A percentile compares a stretch with the other conserved stretches of the same genome.
phyloP scores from a whole-genome alignment of 2,329 filamentous ascomycete genomes.

The Sporothrix inflata region DNA sequence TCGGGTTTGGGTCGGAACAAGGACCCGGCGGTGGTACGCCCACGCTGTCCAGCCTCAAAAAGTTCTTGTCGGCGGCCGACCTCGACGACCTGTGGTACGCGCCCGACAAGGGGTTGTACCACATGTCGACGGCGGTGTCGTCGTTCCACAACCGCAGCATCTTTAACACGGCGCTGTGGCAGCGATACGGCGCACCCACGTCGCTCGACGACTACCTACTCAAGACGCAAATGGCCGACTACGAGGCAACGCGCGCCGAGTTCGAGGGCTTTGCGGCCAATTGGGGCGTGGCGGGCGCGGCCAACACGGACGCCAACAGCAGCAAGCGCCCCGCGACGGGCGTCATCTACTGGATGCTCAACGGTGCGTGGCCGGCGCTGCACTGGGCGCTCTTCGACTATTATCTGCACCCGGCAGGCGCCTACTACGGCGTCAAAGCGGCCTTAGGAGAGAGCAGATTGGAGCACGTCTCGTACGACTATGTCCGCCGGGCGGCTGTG shows the following conservation, averaged over 20 bases:
- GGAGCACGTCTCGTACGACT: conserved; percentile 62
- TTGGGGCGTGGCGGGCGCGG: conserved; percentile 47
- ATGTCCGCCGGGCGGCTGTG: conserved; percentile 50
- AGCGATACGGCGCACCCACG: conserved; percentile 55
- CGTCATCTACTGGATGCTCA: conserved; percentile 69
- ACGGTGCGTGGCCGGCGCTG: conserved; percentile 65
- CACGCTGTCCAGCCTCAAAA: conserved; percentile 55
- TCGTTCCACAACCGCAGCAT: conserved; percentile 59
- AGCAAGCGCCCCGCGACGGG: conserved; percentile 57
- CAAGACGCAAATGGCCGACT: conserved; percentile 66
- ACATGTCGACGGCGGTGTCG: conserved; percentile 61
- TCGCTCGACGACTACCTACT: conserved; percentile 61
- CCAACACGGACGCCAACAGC: background rate
- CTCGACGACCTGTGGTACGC: conserved; percentile 59
- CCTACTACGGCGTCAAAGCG: conserved; percentile 63
- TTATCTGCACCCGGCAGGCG: conserved; percentile 60
- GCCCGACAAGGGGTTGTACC: conserved; percentile 57
- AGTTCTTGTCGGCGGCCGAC: conserved; percentile 56
- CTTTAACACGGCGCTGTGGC: conserved; percentile 60
- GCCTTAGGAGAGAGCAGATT: conserved; percentile 39
- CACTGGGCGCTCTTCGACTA: conserved; percentile 70
- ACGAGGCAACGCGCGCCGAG: conserved; percentile 63
- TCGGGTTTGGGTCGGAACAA: conserved; percentile 66
- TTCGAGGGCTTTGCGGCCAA: conserved; percentile 59
- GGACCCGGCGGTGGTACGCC: conserved; percentile 66